Percentiles rank a stretch among this genome's conserved stretches.
Conservation (phyloP, 2,329 filamentous ascomycete genomes). For the Aspergillus sp. region DNA sequence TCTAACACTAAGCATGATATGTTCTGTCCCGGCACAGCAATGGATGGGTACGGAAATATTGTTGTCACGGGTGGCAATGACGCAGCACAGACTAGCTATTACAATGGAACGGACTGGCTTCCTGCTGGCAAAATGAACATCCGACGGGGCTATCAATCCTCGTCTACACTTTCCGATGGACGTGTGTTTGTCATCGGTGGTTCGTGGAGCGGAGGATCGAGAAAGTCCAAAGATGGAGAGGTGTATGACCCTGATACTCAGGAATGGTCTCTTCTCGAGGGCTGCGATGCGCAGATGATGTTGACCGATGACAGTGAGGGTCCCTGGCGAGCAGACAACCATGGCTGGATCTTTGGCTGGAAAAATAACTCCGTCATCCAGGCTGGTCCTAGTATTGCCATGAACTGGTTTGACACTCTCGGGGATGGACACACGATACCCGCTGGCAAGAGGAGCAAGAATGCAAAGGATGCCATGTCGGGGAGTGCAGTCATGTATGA, state of each 20-base stretch:
- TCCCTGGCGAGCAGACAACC: conserved; percentile 4
- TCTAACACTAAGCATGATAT: conserved; percentile 23
- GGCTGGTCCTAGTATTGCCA: background rate
- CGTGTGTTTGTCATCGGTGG: conserved; percentile 57
- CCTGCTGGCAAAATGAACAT: conserved; percentile 41
- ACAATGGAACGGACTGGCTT: conserved; percentile 39
- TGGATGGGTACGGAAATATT: conserved; percentile 25
- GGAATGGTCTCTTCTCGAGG: background rate
- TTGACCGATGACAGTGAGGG: background rate
- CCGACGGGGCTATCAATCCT: conserved; percentile 51
- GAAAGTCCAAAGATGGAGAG: conserved; percentile 52
- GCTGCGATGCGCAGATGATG: conserved; percentile 40
- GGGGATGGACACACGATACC: background rate
- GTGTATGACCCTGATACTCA: conserved; percentile 41
- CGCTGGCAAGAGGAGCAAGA: no score
- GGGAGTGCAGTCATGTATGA: conserved; percentile 12
- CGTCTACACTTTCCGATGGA: conserved; percentile 48
- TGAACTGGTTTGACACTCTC: background rate
- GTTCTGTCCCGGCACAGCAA: conserved; percentile 23
- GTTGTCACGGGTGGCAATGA: conserved; percentile 53
- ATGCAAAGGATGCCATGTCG: conserved; percentile 9
- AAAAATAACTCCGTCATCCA: conserved; percentile 5
- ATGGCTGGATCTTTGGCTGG: conserved; percentile 13
- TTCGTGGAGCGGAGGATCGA: conserved; percentile 47
- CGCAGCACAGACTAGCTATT: conserved; percentile 47